Conservation (phyloP, 2,329 filamentous ascomycete species). For the Exophiala calicioides region DNA sequence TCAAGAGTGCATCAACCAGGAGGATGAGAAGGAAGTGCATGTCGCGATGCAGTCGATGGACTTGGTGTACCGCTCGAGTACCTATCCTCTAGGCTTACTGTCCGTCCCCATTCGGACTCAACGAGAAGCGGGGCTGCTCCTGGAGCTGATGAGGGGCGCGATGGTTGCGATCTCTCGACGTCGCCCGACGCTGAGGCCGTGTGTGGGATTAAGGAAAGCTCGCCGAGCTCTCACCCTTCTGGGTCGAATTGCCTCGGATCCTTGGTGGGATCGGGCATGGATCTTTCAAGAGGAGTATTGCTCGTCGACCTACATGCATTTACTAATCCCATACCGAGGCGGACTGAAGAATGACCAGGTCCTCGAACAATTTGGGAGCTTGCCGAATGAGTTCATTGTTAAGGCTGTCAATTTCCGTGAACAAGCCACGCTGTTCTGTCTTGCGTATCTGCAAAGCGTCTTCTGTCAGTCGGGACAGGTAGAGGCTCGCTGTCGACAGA, state of each 20-base stretch:
- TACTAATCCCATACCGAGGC: background rate
- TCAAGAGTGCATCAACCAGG: constrained; percentile 8
- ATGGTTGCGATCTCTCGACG: background rate
- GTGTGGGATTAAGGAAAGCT: background rate
- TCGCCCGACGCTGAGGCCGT: background rate
- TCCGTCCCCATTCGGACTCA: background rate
- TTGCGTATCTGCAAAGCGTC: background rate
- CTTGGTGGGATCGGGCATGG: constrained; percentile 9
- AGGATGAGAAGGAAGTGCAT: constrained; percentile 2
- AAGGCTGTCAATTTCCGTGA: constrained; percentile 1
- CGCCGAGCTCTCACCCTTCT: background rate
- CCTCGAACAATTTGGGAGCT: too few relatives aligned
- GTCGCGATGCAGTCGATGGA: constrained; percentile 11
- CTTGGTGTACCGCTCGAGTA: constrained; percentile 3
- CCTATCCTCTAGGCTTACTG: constrained; percentile 5
- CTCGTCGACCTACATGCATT: background rate
- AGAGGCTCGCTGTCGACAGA: too few relatives aligned
- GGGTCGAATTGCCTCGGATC: constrained; percentile 3
- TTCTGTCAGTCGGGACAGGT: background rate
- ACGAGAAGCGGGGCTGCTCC: constrained; percentile 3
- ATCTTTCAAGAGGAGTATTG: constrained; percentile 11
- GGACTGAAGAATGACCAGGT: too few relatives aligned
- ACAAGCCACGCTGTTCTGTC: constrained; percentile 1
- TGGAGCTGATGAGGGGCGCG: background rate
- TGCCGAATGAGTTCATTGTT: constrained; percentile 2